phyloP scores from a whole-genome alignment of 1,139 yeast genomes.

The Magnusiomyces sp. region DNA sequence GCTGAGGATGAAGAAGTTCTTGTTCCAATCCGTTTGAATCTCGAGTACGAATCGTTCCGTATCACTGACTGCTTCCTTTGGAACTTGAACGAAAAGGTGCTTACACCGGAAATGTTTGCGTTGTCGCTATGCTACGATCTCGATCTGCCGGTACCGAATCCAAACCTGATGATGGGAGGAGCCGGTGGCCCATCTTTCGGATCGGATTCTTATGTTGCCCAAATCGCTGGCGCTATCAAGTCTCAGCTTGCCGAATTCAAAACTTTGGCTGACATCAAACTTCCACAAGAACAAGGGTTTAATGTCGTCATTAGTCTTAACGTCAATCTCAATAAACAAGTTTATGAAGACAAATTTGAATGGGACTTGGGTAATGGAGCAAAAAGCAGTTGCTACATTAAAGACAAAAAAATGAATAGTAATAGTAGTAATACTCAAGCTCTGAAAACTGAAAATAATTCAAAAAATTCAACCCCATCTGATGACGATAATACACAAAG shows the following conservation, averaged over 20 bases:
- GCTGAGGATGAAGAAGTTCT: slow-evolving; percentile 38
- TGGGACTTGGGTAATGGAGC: slow-evolving; percentile 60
- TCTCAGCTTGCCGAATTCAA: slow-evolving; percentile 76
- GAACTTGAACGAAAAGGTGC: slow-evolving; percentile 67
- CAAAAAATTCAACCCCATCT: background rate
- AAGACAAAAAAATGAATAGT: background rate
- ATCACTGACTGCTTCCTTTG: slow-evolving; percentile 81
- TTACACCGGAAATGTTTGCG: slow-evolving; percentile 83
- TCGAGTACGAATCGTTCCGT: slow-evolving; percentile 57
- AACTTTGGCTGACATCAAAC: slow-evolving; percentile 52
- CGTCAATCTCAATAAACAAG: slow-evolving; percentile 72
- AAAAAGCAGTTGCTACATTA: background rate
- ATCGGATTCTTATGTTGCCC: slow-evolving; percentile 42
- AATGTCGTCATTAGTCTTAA: slow-evolving; percentile 77
- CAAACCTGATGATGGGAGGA: slow-evolving; percentile 61
- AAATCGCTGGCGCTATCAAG: slow-evolving; percentile 60
- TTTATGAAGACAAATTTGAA: slow-evolving; percentile 88
- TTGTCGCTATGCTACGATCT: slow-evolving; percentile 70
- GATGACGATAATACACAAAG: background rate
- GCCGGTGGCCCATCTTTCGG: slow-evolving; percentile 59
- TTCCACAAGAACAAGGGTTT: slow-evolving; percentile 54
- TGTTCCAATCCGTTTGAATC: slow-evolving; percentile 69
- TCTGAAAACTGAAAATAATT: too few relatives aligned
- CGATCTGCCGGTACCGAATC: slow-evolving; percentile 57
- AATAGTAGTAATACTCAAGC: background rate